phyloP scores from a whole-genome alignment of 192 early-diverging fungal species.

The Podila verticillata region DNA sequence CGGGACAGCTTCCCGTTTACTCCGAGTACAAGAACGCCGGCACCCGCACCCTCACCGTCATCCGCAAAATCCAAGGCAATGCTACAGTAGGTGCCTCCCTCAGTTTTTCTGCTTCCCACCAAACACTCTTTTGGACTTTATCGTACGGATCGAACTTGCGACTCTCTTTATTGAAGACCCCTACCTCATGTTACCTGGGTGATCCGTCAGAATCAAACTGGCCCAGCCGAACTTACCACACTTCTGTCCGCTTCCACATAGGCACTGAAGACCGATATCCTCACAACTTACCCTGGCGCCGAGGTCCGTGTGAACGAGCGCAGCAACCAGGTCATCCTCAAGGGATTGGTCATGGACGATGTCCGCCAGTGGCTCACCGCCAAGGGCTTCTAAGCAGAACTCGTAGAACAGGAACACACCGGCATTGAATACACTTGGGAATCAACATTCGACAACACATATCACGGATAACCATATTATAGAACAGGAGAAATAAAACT shows the following conservation, averaged over 20 bases:
- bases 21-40: slow-evolving; percentile 73
- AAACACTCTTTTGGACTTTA: not conserved
- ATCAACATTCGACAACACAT: too few relatives aligned
- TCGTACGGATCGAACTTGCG: too few relatives aligned
- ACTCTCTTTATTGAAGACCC: too few relatives aligned
- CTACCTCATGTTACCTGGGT: too few relatives aligned
- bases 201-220: too few relatives aligned
- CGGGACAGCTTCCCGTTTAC: slow-evolving; percentile 75
- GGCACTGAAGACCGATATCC: slow-evolving; percentile 41
- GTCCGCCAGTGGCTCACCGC: slow-evolving; percentile 52
- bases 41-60: slow-evolving; percentile 67
- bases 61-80: slow-evolving; percentile 79
- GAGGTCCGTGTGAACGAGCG: slow-evolving; percentile 47
- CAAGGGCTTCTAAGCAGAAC: slow-evolving; percentile 47
- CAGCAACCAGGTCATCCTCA: slow-evolving; percentile 51
- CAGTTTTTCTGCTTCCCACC: not conserved
- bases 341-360: slow-evolving; percentile 43
- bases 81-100: slow-evolving; percentile 49
- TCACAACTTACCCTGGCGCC: slow-evolving; percentile 31
- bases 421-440: too few relatives aligned
- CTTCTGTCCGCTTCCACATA: not conserved
- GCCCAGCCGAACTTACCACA: not conserved
- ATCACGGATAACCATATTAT: too few relatives aligned
- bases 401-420: too few relatives aligned
- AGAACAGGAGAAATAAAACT: too few relatives aligned